These are phyloP conservation scores for Phytophthora sp. DNA, from an alignment of 352 stramenopile species.

Conservation along the genomic window DNA sequence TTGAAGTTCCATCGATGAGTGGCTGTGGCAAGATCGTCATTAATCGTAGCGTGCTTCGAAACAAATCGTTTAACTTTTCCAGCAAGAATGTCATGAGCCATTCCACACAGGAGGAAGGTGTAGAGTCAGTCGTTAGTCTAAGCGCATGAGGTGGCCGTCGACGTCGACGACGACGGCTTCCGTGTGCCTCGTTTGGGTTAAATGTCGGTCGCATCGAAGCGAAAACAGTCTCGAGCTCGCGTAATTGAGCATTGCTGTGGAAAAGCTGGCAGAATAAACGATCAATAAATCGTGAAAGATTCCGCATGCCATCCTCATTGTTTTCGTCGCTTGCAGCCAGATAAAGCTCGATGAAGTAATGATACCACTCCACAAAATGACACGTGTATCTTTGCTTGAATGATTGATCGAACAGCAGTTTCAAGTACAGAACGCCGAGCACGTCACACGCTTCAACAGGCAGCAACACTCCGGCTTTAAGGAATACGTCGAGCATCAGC, in stretches of 20 bases:
- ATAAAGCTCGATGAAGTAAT: constrained; percentile 81
- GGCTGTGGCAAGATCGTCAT: constrained; percentile 53
- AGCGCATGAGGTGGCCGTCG: constrained; percentile 19
- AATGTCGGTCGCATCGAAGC: constrained; percentile 32
- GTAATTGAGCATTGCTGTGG: constrained; percentile 78
- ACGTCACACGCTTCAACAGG: constrained; percentile 75
- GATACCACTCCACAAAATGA: constrained; percentile 84
- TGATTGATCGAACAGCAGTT: constrained; percentile 77
- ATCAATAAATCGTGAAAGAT: constrained; percentile 83
- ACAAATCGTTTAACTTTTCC: constrained; percentile 68
- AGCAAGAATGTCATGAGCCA: constrained; percentile 71
- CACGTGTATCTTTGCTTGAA: constrained; percentile 87
- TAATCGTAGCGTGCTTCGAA: constrained; percentile 64
- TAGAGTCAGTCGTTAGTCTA: constrained; percentile 19
- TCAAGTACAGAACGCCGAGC: constrained; percentile 83
- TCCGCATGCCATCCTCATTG: constrained; percentile 78
- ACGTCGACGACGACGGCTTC: constrained; percentile 6
- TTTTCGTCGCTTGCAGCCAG: constrained; percentile 66
- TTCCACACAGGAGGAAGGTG: constrained; percentile 58
- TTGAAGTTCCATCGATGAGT: constrained; percentile 19
- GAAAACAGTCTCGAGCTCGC: constrained; percentile 66
- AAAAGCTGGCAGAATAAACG: constrained; percentile 88
- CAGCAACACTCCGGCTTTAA: constrained; percentile 73
- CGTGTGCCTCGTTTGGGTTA: constrained; percentile 15
- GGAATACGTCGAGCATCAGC: constrained; percentile 70